Base-by-base conservation (phyloP, 495 filamentous ascomycete genomes). In the Antarctomyces pellizariae region DNA sequence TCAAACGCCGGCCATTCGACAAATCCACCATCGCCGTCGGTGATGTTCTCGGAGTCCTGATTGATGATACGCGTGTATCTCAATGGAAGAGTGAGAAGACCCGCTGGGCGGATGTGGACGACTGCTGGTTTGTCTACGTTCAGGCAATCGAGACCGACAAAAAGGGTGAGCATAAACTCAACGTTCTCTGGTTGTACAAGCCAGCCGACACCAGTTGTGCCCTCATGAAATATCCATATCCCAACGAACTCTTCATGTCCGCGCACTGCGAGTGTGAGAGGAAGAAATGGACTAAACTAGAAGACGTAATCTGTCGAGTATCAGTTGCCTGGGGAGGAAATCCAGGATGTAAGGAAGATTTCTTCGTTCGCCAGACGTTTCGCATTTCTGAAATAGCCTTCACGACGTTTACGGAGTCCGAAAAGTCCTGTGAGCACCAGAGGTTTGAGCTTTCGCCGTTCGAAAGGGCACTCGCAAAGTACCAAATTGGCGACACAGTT, bases 171-270 rank as follows among this genome's bases (percentile, higher is more conserved):
- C 44, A 35, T 9, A 41, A 40, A 14, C 58, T 82, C 5, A 54
- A 68, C 24, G 59, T 75, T 3, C 55, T 71, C 2, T 83, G 76
- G 76, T 38, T 80, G 1, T 83, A 83, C 37, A 50, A 57, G 7
- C 58, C 73, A 1, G 47, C 54, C 2, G 71, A 82, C 17, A 82
- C 74, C 2, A 62, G 59, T 0, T 69, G 75, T 28, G 53, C 53
- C 2, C 47, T 55, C 8, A 64, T 65, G 48, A 49, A 53, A 10
- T 83, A 80, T 37, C 72, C 71, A 2, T 65, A 57, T 37, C 31
- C 44, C 0, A 71, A 77, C 31, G 76, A 83, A 41, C 45, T 82
- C 0, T 83, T 83, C 39, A 47, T 83, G 5, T 75, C 71, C 0
- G 64, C 79, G 36, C 65, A 82, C 32, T 83, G 76, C 44, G 70